Evolutionary conservation across 2,329 filamentous ascomycete species (phyloP), one percentile per base, ranked within the genome.

Genomic region (Coleophoma cylindrospora): DNA sequence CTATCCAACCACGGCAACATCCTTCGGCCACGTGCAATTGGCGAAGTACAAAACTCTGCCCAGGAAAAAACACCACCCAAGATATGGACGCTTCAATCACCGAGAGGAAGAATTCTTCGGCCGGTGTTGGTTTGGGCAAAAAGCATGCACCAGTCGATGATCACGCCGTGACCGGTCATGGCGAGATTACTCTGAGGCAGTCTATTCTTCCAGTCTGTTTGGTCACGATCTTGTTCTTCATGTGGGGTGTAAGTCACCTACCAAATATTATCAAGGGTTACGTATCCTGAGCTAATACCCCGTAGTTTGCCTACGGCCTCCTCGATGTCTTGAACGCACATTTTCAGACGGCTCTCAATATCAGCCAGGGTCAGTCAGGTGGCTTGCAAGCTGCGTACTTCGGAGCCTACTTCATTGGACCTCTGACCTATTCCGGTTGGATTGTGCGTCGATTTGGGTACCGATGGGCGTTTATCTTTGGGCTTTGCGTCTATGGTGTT

Each of bases 151-250:
- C 72, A 73, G 54, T 82, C 80, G 11, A 89, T 86, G 68, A 87
- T 80, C 63, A 82, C 89, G 71, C 77, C 86, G 12, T 73, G 78
- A 34, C 79, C 80, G 57, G 82, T 78, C 3, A 74, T 73, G 9
- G 64, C 68, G 10, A 85, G 89, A 56, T 87, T 84, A 0, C 69
- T 84, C 55, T 85, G 81, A 53, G 87, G 87, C 57, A 84, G 86
- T 62, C 76, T 77, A 34, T 75, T 89, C 56, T 59, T 1, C 57
- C 57, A 22, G 57, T 59, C 34, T 44, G 48, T 36, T 48, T 59
- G 40, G 89, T 94, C 22, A 88, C 87, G 1, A 77, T 92, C 9
- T 72, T 95, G 0, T 95, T 95, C 69, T 82, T 95, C 57, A 72
- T 95, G 11, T 95, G 90, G 90, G 91, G 91, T 0, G 41, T 44